Evolutionary conservation across 2,329 filamentous ascomycete genomes (phyloP), one percentile per base, ranked within the genome.

Genomic region (Phyllosticta citriasiana): DNA sequence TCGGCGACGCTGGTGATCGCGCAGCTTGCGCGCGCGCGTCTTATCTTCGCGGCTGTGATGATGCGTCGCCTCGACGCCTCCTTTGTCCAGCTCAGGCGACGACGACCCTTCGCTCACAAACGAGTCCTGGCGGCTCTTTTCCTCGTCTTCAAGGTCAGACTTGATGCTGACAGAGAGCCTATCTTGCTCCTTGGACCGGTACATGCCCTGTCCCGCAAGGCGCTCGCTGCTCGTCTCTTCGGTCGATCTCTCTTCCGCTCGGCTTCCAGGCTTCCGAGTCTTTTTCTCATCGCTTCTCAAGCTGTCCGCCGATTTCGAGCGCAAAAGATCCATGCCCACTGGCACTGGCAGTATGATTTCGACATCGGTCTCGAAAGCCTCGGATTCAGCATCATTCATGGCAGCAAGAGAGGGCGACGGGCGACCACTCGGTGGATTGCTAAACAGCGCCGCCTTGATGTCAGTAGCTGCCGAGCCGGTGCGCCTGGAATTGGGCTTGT

Each of bases 21-120:
- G 67, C 33, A 72, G 62, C 62, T 74, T 74, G 19, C 71, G 67
- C 25, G 64, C 66, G 27, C 70, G 67, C 30, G 68, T 69, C 10
- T 68, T 65, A 51, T 72, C 70, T 53, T 71, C 71, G 5, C 72
- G 57, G 27, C 55, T 62, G 25, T 58, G 53, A 16, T 55, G 47
- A 47, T 16, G 16, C 7, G 40, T 47, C 16, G 12, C 40, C 40
- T 47, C 40, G 16, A n/a, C 6, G 16, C 40, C 6, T 7, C 40
- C 16, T n/a, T n/a, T 16, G 5, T 47, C 40, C 40, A 47, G 40
- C 12, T 47, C 40, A 47, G 40, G 40, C 2, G 40, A 47, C 1
- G 40, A 47, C 16, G 40, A 47, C 7, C 14, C 6, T n/a, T 47
- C 40, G 40, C 40, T 47, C 40, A 47, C 40, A 7, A 47, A 47